phyloP scores from a whole-genome alignment of 208 protist species.

The Wallacemonas rigidus region DNA sequence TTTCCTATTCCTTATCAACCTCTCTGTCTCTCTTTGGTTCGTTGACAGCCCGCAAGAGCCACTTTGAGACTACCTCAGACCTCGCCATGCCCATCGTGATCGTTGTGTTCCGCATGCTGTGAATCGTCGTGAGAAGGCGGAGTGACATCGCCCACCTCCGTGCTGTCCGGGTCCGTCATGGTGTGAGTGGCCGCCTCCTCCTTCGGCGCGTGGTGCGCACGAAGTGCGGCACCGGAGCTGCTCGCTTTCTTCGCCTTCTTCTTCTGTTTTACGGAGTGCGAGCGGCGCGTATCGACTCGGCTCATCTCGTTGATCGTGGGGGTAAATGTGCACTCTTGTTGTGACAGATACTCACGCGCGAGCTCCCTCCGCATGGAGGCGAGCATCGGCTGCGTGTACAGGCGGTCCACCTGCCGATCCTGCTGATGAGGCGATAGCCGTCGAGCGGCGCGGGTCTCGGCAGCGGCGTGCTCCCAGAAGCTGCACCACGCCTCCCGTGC shows the following conservation, averaged over 20 bases:
- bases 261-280: neutral
- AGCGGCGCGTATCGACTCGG: neutral
- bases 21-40: too few species aligned
- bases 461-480: conserved; percentile 17
- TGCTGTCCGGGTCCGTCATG: neutral
- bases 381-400: conserved; percentile 34
- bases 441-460: conserved; percentile 5
- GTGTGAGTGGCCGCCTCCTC: neutral
- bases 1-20: too few species aligned
- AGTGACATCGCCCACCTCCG: neutral
- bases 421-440: conserved; percentile 20
- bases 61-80: too few species aligned
- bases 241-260: neutral
- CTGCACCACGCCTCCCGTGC: conserved; percentile 23
- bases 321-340: conserved; percentile 33
- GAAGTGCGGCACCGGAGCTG: neutral
- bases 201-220: neutral
- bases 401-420: conserved; percentile 28
- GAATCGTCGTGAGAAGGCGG: neutral
- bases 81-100: too few species aligned
- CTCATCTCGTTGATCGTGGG: conserved; percentile 28
- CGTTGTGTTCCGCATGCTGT: too few species aligned
- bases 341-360: neutral
- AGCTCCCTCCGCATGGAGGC: conserved; percentile 18
- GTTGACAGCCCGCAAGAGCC: too few species aligned